Percentiles rank a stretch among this genome's conserved stretches.
These are phyloP conservation scores for Escovopsis sp. DNA, from an alignment of 2,329 filamentous ascomycete species.

Conservation along the genomic window DNA sequence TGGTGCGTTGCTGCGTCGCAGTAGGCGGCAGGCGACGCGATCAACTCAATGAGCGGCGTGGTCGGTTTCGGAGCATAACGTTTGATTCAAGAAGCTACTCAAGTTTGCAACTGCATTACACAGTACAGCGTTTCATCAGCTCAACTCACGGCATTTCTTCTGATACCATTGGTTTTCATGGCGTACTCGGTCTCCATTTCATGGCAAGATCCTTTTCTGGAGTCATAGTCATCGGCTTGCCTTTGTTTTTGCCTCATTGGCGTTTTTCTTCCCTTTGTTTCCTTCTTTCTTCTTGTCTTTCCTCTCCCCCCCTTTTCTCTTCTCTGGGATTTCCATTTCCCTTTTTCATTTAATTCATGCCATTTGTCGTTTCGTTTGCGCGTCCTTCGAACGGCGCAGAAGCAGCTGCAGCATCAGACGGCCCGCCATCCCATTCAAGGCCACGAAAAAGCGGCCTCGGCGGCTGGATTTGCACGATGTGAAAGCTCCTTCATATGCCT, in stretches of 20 bases:
- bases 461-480: constrained; percentile 1
- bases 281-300: too few species aligned
- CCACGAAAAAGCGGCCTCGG: background rate
- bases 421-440: background rate
- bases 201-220: constrained; percentile 1
- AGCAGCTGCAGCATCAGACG: background rate
- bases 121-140: constrained; percentile 26
- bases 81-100: constrained; percentile 16
- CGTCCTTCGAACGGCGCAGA: background rate
- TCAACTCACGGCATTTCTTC: constrained; percentile 23
- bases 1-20: constrained; percentile 75
- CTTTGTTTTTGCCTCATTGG: background rate
- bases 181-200: constrained; percentile 4
- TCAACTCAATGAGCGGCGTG: background rate
- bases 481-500: constrained; percentile 2
- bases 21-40: constrained; percentile 16
- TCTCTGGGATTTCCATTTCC: background rate
- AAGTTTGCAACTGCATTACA: constrained; percentile 25
- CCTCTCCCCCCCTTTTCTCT: background rate
- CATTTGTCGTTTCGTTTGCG: background rate
- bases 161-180: constrained; percentile 27
- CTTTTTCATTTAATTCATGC: background rate
- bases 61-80: constrained; percentile 3
- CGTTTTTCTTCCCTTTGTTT: too few species aligned
- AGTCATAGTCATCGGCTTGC: constrained; percentile 5